phyloP scores from a whole-genome alignment of 192 early-diverging fungal genomes.

The Coemansia sp. region DNA sequence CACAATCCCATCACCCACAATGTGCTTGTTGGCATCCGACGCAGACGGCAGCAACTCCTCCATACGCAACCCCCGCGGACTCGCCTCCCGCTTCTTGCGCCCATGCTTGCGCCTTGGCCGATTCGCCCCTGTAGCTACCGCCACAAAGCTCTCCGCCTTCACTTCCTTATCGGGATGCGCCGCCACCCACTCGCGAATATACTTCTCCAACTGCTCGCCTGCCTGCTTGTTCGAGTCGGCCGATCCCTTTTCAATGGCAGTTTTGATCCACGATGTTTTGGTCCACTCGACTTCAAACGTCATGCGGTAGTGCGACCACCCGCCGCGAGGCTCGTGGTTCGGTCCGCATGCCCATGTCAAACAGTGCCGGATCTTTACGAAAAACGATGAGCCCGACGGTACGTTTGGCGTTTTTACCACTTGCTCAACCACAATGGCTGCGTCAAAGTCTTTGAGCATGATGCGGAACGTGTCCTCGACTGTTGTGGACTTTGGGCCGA shows the following conservation, averaged over 20 bases:
- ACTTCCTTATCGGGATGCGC: conserved; percentile 43
- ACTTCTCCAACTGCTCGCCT: conserved; percentile 43
- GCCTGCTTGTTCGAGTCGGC: conserved; percentile 55
- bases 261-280: conserved; percentile 56
- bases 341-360: conserved; percentile 46
- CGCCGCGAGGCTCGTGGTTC: conserved; percentile 35
- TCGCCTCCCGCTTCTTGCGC: conserved; percentile 27
- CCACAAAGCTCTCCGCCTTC: conserved; percentile 18
- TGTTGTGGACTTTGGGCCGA: conserved; percentile 53
- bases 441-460: conserved; percentile 27
- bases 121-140: neutral
- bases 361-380: conserved; percentile 53
- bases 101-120: conserved; percentile 12
- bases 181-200: conserved; percentile 47
- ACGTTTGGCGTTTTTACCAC: conserved; percentile 52
- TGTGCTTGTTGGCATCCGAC: neutral
- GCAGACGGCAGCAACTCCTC: conserved; percentile 37
- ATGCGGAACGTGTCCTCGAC: conserved; percentile 48
- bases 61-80: conserved; percentile 49
- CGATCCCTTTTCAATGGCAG: conserved; percentile 53
- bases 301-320: conserved; percentile 47
- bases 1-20: neutral
- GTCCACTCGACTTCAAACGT: conserved; percentile 57
- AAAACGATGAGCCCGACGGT: conserved; percentile 53
- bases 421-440: conserved; percentile 42